Percentiles rank a stretch among this genome's conserved stretches.
phyloP scores from a whole-genome alignment of 139 green algal species.

The Parachlorella kessleri region DNA sequence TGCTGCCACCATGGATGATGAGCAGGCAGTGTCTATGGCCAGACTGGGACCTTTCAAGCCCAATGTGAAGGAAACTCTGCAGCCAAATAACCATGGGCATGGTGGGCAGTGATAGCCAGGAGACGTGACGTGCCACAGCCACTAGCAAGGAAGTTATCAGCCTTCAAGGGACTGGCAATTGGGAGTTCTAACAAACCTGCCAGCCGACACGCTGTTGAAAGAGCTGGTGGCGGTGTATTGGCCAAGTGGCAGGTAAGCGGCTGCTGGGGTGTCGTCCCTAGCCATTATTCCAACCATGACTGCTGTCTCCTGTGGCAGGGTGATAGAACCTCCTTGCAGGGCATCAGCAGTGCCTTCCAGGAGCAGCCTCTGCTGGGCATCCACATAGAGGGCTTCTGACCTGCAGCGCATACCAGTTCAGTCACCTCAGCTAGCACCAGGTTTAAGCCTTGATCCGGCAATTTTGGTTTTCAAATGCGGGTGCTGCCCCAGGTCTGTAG shows the following conservation, averaged over 20 bases:
- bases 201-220: constrained; percentile 1
- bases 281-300: neutral
- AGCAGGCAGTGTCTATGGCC: constrained; percentile 79
- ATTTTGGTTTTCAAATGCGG: no score
- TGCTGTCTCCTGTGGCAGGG: neutral
- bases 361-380: constrained; percentile 44
- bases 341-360: constrained; percentile 32
- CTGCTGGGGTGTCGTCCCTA: neutral
- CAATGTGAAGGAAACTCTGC: constrained; percentile 61
- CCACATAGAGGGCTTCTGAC: constrained; percentile 21
- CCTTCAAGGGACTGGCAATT: no score
- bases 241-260: neutral
- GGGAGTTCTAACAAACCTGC: neutral
- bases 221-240: neutral
- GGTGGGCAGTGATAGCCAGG: constrained; percentile 24
- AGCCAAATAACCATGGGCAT: constrained; percentile 45
- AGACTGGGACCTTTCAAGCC: constrained; percentile 28
- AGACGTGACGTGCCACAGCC: no score
- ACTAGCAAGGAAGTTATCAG: no score
- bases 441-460: no score
- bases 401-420: neutral
- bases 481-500: no score
- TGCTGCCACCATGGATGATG: constrained; percentile 81
- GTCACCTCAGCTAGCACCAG: no score
- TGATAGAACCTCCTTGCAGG: neutral